Percentiles rank a stretch among this genome's conserved stretches.
These are phyloP conservation scores for Halenospora varia DNA, from an alignment of 495 filamentous ascomycete genomes.

Conservation along the genomic window DNA sequence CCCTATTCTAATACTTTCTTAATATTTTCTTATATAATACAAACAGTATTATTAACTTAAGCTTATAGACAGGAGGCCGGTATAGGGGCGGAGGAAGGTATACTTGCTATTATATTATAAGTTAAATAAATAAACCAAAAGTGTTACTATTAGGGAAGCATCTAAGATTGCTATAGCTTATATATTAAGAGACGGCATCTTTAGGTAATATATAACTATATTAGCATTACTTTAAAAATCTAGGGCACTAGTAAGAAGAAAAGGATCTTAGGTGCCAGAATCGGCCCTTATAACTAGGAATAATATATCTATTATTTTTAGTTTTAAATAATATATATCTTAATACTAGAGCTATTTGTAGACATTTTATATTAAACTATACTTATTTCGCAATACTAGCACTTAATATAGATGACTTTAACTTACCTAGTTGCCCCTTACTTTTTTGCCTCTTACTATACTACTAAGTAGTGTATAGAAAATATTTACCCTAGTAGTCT, in stretches of 20 bases:
- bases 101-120: conserved; percentile 4
- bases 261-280: neutral
- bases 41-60: conserved; percentile 1
- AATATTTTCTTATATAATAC: conserved; percentile 8
- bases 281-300: neutral
- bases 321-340: neutral
- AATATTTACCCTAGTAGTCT: neutral
- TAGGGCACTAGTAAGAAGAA: neutral
- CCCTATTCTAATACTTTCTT: conserved; percentile 5
- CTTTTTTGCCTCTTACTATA: neutral
- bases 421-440: neutral
- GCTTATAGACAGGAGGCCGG: neutral
- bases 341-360: neutral
- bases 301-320: neutral
- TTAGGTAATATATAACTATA: neutral
- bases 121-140: neutral
- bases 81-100: neutral
- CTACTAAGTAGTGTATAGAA: neutral
- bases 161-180: neutral
- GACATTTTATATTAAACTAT: neutral
- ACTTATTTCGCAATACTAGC: neutral
- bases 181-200: neutral
- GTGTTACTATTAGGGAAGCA: neutral
- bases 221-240: neutral
- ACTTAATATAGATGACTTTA: neutral